These are phyloP conservation scores for Clonostachys byssicola DNA, from an alignment of 2,329 filamentous ascomycete genomes.

Conservation along the genomic window DNA sequence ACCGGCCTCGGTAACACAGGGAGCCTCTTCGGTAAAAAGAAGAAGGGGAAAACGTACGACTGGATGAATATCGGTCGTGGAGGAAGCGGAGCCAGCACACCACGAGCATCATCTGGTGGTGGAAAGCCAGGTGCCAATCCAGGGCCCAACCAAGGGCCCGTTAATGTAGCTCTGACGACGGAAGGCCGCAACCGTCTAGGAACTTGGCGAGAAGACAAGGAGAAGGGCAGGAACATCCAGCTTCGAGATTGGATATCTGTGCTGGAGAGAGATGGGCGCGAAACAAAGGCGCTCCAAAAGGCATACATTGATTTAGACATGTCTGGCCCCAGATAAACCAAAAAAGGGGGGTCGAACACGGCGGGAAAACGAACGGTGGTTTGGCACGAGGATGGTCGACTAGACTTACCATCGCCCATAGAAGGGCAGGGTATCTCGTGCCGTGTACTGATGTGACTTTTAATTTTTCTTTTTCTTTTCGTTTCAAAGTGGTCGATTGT, in stretches of 20 bases:
- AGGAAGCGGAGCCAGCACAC: slow-evolving; percentile 51
- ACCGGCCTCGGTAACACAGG: slow-evolving; percentile 60
- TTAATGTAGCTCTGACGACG: slow-evolving; percentile 41
- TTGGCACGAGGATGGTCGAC: not conserved
- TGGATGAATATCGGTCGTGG: slow-evolving; percentile 62
- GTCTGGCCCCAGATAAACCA: slow-evolving; percentile 35
- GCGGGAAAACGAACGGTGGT: not conserved
- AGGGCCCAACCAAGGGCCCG: slow-evolving; percentile 5
- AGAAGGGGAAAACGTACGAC: slow-evolving; percentile 63
- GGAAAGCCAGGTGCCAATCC: slow-evolving; percentile 20
- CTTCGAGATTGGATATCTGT: slow-evolving; percentile 77
- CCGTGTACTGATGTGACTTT: slow-evolving; percentile 7
- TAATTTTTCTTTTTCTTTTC: slow-evolving; percentile 12
- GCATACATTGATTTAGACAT: slow-evolving; percentile 50
- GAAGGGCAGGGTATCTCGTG: not conserved
- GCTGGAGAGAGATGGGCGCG: slow-evolving; percentile 73
- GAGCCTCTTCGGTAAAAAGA: slow-evolving; percentile 52
- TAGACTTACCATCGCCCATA: not conserved
- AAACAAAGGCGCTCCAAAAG: slow-evolving; percentile 57
- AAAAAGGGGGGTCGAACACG: not conserved
- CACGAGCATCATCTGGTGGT: slow-evolving; percentile 26
- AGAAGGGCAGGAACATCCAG: slow-evolving; percentile 76
- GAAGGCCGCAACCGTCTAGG: slow-evolving; percentile 63
- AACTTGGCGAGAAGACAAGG: slow-evolving; percentile 73
- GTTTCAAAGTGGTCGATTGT: not conserved